Base-by-base conservation (phyloP, 2,329 filamentous ascomycete genomes). In the Talaromyces sp. region DNA sequence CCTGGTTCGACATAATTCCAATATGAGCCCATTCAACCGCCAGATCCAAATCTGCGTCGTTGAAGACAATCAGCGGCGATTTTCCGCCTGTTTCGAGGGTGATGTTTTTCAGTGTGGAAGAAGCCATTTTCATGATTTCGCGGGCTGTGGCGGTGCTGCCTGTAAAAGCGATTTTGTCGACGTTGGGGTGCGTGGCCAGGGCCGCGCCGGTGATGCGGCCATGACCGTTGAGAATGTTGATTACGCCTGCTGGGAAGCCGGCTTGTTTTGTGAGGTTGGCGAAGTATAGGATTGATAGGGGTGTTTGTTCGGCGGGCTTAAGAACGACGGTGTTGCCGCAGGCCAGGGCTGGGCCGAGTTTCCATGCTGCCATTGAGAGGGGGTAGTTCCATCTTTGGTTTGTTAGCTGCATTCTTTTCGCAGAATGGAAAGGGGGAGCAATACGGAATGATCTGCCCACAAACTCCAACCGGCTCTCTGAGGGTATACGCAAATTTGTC, bases 81-180 rank as follows among this genome's bases (percentile, higher is more conserved):
- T 88, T 88, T 31, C 86, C 86, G 22, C 86, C 86, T 0, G 84
- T 86, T 70, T 88, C 86, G 1, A 88, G 78, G 0, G 85, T 87
- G 67, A 87, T 85, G 69, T 87, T 87, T 76, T 87, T 87, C 73
- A 87, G 77, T 31, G 81, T 91, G 1, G 84, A 77, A n/a, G 86
- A 83, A 0, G 90, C 90, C 77, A 86, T 84, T 73, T 90, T 91
- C 89, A 93, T 92, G 68, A 93, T 91, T 58, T 89, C 84, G 62
- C 86, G 85, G 4, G 88, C 91, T 0, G 90, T 93, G 1, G 81
- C 80, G 0, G 90, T 93, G 4, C 87, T 90, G 47, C 91, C 91
- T 0, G 91, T 93, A 69, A 93, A 94, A 0, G 90, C 89, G 67
- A 94, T 83, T 80, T 93, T 93, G 73, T 91, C 88, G 19, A 94